Evolutionary conservation across 805 yeast genomes (phyloP).

Genomic region (Lipomyces orientalis): DNA sequence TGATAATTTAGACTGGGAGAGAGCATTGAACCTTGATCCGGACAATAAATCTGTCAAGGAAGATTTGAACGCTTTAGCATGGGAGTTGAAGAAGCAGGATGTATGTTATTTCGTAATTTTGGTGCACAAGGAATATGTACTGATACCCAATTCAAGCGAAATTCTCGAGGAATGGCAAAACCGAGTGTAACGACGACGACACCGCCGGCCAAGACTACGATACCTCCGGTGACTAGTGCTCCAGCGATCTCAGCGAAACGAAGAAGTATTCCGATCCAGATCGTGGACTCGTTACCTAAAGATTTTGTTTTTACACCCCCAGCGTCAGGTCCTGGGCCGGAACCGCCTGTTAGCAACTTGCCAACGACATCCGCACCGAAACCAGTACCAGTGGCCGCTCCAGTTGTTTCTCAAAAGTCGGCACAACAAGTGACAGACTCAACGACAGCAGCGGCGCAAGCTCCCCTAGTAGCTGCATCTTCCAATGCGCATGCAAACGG

Average conservation of each 20-base stretch:
- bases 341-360: background rate
- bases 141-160: background rate
- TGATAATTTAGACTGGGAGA: slow-evolving; percentile 24
- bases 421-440: background rate
- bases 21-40: slow-evolving; percentile 27
- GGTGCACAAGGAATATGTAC: background rate
- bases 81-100: slow-evolving; percentile 25
- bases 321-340: background rate
- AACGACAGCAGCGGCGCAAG: background rate
- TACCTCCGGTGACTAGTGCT: background rate
- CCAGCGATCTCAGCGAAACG: background rate
- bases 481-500: background rate
- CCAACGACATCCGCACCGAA: slow-evolving; percentile 3
- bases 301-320: background rate
- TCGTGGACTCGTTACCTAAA: slow-evolving; percentile 14
- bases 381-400: background rate
- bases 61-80: slow-evolving; percentile 24
- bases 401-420: background rate
- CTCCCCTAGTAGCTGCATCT: background rate
- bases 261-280: background rate
- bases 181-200: background rate
- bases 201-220: background rate
- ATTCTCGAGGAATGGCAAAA: background rate
- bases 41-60: slow-evolving; percentile 15
- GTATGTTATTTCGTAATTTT: background rate